Percentiles rank a stretch among this genome's conserved stretches.
Evolutionary conservation across 257 asterid genomes (phyloP).

Genomic region (Mitragyna speciosa): DNA sequence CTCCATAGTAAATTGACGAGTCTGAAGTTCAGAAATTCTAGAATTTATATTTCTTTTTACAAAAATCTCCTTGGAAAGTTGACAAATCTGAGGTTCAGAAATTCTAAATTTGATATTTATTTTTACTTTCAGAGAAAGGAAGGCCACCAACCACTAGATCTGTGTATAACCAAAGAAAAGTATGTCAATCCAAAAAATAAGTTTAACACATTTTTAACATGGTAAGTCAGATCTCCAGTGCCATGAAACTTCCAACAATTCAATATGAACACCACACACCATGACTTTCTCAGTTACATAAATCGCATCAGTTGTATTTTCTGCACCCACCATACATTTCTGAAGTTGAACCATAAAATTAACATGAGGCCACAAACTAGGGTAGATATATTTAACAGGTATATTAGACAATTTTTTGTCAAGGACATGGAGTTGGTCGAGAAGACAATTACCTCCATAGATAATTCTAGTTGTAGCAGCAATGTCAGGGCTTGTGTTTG

Average conservation of each 20-base stretch:
- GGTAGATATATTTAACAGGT: not conserved
- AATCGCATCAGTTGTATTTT: not conserved
- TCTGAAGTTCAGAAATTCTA: not conserved
- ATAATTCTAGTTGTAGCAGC: conserved; percentile 92
- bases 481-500: conserved; percentile 63
- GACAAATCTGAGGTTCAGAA: not conserved
- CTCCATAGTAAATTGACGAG: not conserved
- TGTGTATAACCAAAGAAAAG: not conserved
- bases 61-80: not conserved
- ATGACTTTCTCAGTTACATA: not conserved
- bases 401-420: not conserved
- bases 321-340: not conserved
- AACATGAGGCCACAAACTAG: not conserved
- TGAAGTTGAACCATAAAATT: not conserved
- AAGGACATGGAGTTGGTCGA: not conserved
- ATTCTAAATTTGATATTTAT: not conserved
- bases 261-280: not conserved
- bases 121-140: not conserved
- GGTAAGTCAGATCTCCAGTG: not conserved
- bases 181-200: not conserved
- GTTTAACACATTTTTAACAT: not conserved
- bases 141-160: not conserved
- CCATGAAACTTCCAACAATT: not conserved
- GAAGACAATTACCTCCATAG: conserved; percentile 68
- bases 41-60: not conserved